Evolutionary conservation across 805 yeast species (phyloP).

Genomic region (Myxozyma sirexii): DNA sequence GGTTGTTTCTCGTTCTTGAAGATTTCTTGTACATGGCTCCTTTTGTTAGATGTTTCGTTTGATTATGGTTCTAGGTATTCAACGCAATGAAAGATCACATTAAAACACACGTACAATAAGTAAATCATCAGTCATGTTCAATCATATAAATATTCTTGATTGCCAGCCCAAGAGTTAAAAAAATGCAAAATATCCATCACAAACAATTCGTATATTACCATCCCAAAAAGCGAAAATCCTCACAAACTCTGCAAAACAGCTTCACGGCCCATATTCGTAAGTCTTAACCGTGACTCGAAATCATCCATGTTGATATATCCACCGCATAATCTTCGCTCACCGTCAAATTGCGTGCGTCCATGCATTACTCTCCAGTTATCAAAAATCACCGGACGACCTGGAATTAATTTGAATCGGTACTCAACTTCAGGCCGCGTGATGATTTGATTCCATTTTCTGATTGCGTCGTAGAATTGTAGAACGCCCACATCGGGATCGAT

Average conservation of each 20-base stretch:
- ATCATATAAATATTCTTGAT: no score
- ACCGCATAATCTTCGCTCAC: conserved; percentile 71
- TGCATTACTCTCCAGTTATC: conserved; percentile 77
- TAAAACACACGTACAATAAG: no score
- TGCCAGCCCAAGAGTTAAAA: no score
- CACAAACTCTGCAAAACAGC: conserved; percentile 39
- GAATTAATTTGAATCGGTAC: conserved; percentile 56
- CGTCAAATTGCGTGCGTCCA: conserved; percentile 66
- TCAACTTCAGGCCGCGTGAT: conserved; percentile 56
- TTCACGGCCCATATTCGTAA: conserved; percentile 53
- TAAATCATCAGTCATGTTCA: no score
- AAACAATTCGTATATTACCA: background rate
- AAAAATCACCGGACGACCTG: conserved; percentile 68
- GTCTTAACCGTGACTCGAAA: conserved; percentile 52
- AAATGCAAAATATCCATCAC: no score
- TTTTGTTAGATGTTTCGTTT: no score
- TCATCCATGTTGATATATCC: conserved; percentile 72
- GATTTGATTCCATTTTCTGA: conserved; percentile 58
- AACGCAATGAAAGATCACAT: no score
- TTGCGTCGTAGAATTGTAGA: conserved; percentile 54
- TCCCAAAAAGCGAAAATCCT: background rate
- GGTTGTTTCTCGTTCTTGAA: no score
- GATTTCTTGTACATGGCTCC: no score
- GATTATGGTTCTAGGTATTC: no score
- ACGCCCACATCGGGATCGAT: conserved; percentile 50